Conservation (phyloP, 192 early-diverging fungal species). For the Podila minutissima region DNA sequence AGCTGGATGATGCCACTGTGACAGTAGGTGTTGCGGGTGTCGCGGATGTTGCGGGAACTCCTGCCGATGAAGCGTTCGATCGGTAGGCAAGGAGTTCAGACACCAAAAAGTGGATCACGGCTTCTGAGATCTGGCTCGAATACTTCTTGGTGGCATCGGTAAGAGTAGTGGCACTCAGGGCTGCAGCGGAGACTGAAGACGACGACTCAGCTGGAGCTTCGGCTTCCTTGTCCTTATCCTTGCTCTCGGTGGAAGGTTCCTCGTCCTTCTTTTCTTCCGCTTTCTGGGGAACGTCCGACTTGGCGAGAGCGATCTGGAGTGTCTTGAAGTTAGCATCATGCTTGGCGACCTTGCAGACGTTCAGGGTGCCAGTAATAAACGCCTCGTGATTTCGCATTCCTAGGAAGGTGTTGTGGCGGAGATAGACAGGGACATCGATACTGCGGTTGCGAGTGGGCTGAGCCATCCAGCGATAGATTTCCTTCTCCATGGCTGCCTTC, state of each 20-base stretch:
- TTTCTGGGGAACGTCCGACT: slow-evolving; percentile 8
- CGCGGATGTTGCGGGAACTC: too few species aligned
- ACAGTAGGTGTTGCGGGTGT: background rate
- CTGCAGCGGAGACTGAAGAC: slow-evolving; percentile 4
- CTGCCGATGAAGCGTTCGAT: background rate
- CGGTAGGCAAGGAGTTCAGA: slow-evolving; percentile 58
- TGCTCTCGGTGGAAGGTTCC: slow-evolving; percentile 21
- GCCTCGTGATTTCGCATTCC: slow-evolving; percentile 74
- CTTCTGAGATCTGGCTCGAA: slow-evolving; percentile 60
- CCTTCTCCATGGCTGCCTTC: slow-evolving; percentile 73
- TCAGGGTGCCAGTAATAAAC: slow-evolving; percentile 71
- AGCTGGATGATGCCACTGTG: background rate
- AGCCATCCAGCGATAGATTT: slow-evolving; percentile 80
- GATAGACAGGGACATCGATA: slow-evolving; percentile 73
- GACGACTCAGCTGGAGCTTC: background rate
- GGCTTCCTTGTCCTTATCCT: slow-evolving; percentile 8
- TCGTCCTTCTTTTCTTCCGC: slow-evolving; percentile 22
- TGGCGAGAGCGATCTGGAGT: slow-evolving; percentile 68
- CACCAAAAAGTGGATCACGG: slow-evolving; percentile 64
- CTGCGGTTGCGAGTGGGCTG: slow-evolving; percentile 68
- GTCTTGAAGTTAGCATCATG: slow-evolving; percentile 71
- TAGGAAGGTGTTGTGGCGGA: slow-evolving; percentile 72
- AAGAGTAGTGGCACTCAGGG: slow-evolving; percentile 17
- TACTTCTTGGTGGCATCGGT: slow-evolving; percentile 52
- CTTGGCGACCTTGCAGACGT: slow-evolving; percentile 70